Evolutionary conservation across 768 basidiomycete genomes (phyloP).

Genomic region (Pleurotus tuoliensis): DNA sequence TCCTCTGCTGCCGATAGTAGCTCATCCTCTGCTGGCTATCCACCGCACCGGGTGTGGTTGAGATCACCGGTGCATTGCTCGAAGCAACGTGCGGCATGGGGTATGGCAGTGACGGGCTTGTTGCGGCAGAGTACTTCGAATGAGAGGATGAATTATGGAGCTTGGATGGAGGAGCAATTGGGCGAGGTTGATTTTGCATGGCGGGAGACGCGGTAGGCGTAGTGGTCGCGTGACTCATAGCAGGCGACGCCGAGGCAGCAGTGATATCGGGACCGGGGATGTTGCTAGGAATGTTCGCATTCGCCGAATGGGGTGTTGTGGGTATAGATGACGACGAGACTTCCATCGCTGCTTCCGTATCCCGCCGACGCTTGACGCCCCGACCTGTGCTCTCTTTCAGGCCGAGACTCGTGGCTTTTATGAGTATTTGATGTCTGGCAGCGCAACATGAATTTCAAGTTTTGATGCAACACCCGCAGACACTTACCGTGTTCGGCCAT

Average conservation of each 20-base stretch:
- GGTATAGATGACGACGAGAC: constrained; percentile 28
- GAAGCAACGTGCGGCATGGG: constrained; percentile 73
- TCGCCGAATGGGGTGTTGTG: constrained; percentile 27
- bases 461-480: not conserved
- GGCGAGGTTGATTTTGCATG: constrained; percentile 41
- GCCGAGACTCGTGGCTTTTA: constrained; percentile 76
- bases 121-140: constrained; percentile 17
- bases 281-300: constrained; percentile 16
- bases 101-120: constrained; percentile 45
- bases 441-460: not conserved
- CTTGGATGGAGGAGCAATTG: constrained; percentile 15
- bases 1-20: constrained; percentile 51
- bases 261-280: constrained; percentile 18
- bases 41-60: constrained; percentile 20
- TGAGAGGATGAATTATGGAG: constrained; percentile 19
- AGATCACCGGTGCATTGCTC: constrained; percentile 53
- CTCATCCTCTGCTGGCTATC: constrained; percentile 43
- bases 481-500: constrained; percentile 63
- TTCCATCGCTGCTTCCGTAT: constrained; percentile 24
- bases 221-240: constrained; percentile 35
- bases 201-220: constrained; percentile 53
- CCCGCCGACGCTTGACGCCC: constrained; percentile 53
- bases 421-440: constrained; percentile 73
- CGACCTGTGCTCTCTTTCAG: constrained; percentile 70
- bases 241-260: constrained; percentile 18